phyloP scores from a whole-genome alignment of 2,329 filamentous ascomycete genomes.

The Monosporascus ibericus region DNA sequence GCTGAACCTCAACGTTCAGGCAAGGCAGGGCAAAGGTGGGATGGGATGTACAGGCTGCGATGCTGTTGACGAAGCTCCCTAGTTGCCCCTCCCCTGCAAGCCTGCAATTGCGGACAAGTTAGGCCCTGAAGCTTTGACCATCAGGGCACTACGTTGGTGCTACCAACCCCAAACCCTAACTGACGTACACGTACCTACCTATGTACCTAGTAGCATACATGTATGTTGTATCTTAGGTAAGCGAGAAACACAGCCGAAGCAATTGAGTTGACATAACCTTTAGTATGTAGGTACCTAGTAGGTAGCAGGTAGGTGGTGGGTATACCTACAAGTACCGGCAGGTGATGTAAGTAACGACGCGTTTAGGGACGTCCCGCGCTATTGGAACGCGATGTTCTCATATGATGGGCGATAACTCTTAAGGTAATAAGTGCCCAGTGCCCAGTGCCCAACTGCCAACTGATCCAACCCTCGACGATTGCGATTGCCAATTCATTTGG shows the following conservation, averaged over 20 bases:
- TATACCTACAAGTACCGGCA: background rate
- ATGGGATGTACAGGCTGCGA: slow-evolving; percentile 22
- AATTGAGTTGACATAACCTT: no score
- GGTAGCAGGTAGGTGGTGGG: background rate
- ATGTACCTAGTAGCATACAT: no score
- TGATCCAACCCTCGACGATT: slow-evolving; percentile 2
- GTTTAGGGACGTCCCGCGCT: background rate
- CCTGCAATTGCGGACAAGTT: background rate
- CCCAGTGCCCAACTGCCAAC: background rate
- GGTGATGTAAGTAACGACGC: background rate
- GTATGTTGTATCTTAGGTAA: no score
- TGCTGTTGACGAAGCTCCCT: slow-evolving; percentile 26
- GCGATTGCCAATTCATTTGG: slow-evolving; percentile 5
- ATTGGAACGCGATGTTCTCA: background rate
- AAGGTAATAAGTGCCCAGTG: background rate
- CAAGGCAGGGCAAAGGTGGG: background rate
- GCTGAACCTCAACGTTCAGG: slow-evolving; percentile 1
- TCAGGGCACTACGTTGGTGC: background rate
- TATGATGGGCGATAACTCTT: background rate
- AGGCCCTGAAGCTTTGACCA: slow-evolving; percentile 1
- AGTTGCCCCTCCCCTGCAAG: no score
- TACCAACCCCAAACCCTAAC: no score
- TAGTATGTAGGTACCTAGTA: no score
- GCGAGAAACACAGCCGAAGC: no score
- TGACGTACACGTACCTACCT: no score